These are phyloP conservation scores for Phaeosphaeria sp. DNA, from an alignment of 2,329 filamentous ascomycete species.

Conservation along the genomic window DNA sequence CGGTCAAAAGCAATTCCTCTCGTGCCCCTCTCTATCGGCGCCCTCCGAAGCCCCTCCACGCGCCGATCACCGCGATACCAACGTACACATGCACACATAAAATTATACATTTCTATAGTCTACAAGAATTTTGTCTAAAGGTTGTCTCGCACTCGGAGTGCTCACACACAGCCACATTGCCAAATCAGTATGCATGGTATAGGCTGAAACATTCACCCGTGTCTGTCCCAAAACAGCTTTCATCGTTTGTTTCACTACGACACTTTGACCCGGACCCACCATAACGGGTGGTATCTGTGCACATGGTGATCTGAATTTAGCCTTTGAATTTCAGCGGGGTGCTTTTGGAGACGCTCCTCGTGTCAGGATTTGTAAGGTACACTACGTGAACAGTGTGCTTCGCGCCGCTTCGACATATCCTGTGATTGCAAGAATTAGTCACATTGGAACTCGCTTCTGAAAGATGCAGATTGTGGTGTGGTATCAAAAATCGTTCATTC, in stretches of 20 bases:
- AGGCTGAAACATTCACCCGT: not conserved
- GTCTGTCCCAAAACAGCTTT: not conserved
- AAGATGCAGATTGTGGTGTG: not conserved
- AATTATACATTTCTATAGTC: not conserved
- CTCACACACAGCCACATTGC: not conserved
- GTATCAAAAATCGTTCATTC: not conserved
- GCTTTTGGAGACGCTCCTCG: not conserved
- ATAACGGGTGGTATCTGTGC: not conserved
- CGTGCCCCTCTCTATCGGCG: not conserved
- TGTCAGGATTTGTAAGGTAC: not conserved
- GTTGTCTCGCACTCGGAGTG: too few species aligned
- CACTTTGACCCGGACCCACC: not conserved
- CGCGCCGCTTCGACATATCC: too few species aligned
- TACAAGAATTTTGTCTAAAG: too few species aligned
- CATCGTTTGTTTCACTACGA: not conserved
- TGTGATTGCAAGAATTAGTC: not conserved
- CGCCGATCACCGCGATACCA: not conserved
- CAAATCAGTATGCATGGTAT: not conserved
- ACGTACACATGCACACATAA: not conserved
- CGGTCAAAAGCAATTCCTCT: not conserved
- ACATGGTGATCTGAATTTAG: not conserved
- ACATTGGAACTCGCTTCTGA: not conserved
- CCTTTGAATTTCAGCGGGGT: not conserved
- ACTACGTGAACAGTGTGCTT: too few species aligned
- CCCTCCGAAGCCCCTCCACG: slow-evolving; percentile 3